Evolutionary conservation across 2,329 filamentous ascomycete genomes (phyloP).

Genomic region (Colletotrichum karsti): DNA sequence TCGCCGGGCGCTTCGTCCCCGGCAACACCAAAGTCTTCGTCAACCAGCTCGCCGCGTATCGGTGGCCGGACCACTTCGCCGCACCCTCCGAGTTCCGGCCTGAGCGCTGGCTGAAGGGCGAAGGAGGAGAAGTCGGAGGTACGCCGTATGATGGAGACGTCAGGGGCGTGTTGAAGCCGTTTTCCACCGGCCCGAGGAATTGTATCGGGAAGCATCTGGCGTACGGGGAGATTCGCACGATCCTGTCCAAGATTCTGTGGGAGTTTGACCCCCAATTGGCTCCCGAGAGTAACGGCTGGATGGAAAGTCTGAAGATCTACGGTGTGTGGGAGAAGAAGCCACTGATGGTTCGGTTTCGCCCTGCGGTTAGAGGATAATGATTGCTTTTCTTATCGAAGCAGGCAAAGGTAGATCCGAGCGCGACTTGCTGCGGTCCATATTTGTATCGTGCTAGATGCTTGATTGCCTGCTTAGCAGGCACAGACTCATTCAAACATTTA

Average conservation of each 20-base stretch:
- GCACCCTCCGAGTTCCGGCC: conserved; percentile 47
- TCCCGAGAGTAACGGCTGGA: conserved; percentile 44
- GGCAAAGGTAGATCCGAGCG: too few species aligned
- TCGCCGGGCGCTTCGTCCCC: conserved; percentile 41
- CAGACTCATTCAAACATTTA: too few species aligned
- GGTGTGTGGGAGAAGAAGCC: conserved; percentile 45
- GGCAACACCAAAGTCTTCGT: conserved; percentile 29
- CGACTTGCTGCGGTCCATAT: too few species aligned
- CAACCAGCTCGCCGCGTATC: conserved; percentile 39
- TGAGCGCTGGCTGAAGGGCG: conserved; percentile 49
- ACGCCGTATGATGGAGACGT: conserved; percentile 53
- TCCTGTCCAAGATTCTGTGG: conserved; percentile 55
- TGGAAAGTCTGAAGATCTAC: conserved; percentile 44
- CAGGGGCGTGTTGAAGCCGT: conserved; percentile 47
- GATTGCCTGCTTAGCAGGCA: too few species aligned
- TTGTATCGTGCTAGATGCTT: too few species aligned
- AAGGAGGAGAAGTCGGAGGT: neutral
- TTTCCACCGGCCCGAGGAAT: conserved; percentile 55
- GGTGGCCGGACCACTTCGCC: conserved; percentile 39
- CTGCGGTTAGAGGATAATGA: too few species aligned
- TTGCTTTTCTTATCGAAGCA: too few species aligned
- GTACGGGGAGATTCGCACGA: conserved; percentile 57
- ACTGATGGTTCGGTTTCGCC: neutral
- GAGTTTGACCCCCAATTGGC: conserved; percentile 56
- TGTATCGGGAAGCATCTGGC: conserved; percentile 56